These are phyloP conservation scores for Gentiana macrophylla DNA, from an alignment of 257 asterid species.

Conservation along the genomic window DNA sequence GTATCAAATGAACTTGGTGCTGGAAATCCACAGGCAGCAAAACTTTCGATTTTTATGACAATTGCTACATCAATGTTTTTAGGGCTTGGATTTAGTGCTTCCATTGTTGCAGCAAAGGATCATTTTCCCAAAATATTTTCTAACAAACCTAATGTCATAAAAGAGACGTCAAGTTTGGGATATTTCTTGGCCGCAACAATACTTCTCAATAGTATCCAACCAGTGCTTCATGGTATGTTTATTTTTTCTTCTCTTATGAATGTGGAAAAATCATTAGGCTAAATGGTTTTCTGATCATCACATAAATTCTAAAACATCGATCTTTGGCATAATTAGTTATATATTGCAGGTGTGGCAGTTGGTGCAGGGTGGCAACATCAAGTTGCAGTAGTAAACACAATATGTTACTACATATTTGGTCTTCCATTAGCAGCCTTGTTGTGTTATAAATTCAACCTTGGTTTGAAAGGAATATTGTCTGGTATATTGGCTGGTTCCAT, in stretches of 20 bases:
- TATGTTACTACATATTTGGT: slow-evolving; percentile 55
- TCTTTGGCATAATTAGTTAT: neutral
- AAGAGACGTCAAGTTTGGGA: slow-evolving; percentile 48
- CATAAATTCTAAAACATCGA: neutral
- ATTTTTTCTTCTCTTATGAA: too few species aligned
- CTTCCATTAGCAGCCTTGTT: slow-evolving; percentile 75
- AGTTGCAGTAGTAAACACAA: slow-evolving; percentile 54
- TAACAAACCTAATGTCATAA: slow-evolving; percentile 33
- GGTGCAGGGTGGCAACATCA: slow-evolving; percentile 89
- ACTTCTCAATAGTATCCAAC: slow-evolving; percentile 72
- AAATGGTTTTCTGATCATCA: too few species aligned
- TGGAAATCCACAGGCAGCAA: slow-evolving; percentile 58
- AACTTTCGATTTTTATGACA: slow-evolving; percentile 43
- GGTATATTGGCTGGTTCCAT: slow-evolving; percentile 69
- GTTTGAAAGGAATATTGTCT: slow-evolving; percentile 71
- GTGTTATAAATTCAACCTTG: slow-evolving; percentile 47
- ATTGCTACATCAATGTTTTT: slow-evolving; percentile 45
- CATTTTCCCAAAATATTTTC: slow-evolving; percentile 50
- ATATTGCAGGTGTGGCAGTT: slow-evolving; percentile 69
- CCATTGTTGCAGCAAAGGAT: slow-evolving; percentile 31
- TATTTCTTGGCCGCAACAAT: slow-evolving; percentile 63
- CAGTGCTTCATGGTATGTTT: slow-evolving; percentile 60
- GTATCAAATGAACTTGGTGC: slow-evolving; percentile 86
- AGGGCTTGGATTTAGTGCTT: slow-evolving; percentile 40
- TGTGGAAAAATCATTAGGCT: too few species aligned